Base-by-base conservation (phyloP, 2,329 filamentous ascomycete genomes). In the Scleromitrula shiraiana region DNA sequence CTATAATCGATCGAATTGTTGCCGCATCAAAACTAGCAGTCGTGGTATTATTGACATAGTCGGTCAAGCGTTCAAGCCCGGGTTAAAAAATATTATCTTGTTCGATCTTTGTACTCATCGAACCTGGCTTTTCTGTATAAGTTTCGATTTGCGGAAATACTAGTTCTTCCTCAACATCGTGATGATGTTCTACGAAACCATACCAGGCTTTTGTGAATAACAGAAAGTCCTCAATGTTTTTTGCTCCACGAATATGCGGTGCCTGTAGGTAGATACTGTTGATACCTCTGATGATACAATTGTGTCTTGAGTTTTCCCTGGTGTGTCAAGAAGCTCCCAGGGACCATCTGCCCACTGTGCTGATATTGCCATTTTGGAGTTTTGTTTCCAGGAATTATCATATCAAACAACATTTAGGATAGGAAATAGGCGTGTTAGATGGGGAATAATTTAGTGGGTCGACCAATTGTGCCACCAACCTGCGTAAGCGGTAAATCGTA, bases 321-420 rank as follows among this genome's bases (percentile, higher is more conserved):
- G 44, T 4, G 51, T 42, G 41, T 35, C 35, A 32, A 53, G 36
- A 8, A 53, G 37, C 27, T 49, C 40, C 39, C 49, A 53, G n/a
- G 51, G 51, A 9, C 29, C 26, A 20, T 49, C 40, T 9, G 40
- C 45, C 51, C 51, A 53, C 10, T 22, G 7, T 15, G 32, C 12
- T 29, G 26, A 29, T 7, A 12, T 49, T 15, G 47, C n/a, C 42
- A 45, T 45, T 30, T n/a, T n/a, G n/a, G n/a, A n/a, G n/a, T n/a
- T n/a, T n/a, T n/a, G n/a, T n/a, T n/a, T n/a, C n/a, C n/a, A n/a
- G n/a, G n/a, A n/a, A n/a, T n/a, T n/a, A n/a, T n/a, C n/a, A n/a
- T n/a, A n/a, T n/a, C n/a, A n/a, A n/a, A n/a, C n/a, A n/a, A n/a
- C n/a, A n/a, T n/a, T n/a, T n/a, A n/a, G n/a, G n/a, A n/a, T n/a